Base-by-base conservation (phyloP, 148 eudicot genomes). In the Bassia scoparia region DNA sequence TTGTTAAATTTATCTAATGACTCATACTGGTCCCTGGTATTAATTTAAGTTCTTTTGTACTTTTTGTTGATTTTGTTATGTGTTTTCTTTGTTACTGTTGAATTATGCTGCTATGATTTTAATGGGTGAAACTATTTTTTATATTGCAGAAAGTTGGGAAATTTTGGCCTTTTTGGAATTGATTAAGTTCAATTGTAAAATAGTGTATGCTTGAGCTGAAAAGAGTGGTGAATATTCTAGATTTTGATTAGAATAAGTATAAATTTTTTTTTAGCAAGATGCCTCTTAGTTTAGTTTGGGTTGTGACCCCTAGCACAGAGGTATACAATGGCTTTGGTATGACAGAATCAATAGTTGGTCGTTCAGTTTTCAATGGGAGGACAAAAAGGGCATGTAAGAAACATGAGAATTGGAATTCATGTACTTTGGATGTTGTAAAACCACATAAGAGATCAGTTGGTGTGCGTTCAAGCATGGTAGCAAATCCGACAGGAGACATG, bases 201-300 rank as follows among this genome's bases (percentile, higher is more conserved):
- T 33, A 49, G 69, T 61, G 71, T 67, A 74, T 33, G 41, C 35
- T 68, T 53, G 21, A 11, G 31, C 50, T 56, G 43, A 49, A 70
- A 76, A 50, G 52, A 27, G 23, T 44, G 46, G 55, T 50, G 20
- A n/a, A 20, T 54, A 41, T 33, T 72, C 41, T 61, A 53, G 43
- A 5, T 8, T 71, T 35, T 55, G 70, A 38, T 71, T 63, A 24
- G 29, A 38, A 71, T 37, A 77, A 54, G n/a, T 8, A 41, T 41
- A 7, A 3, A 41, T 8, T 8, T 8, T 4, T 41, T 8, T 33
- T 14, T 48, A 46, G 13, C 55, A 76, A 23, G 72, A 95, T 95
- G 98, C 83, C 97, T 84, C 88, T 84, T 81, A 88, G 90, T 86
- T 75, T 87, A 67, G 44, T 87, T 55, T 82, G 93, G 93, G 87